These are phyloP conservation scores for Fusarium phyllophilum DNA, from an alignment of 2,329 filamentous ascomycete species.

Conservation along the genomic window DNA sequence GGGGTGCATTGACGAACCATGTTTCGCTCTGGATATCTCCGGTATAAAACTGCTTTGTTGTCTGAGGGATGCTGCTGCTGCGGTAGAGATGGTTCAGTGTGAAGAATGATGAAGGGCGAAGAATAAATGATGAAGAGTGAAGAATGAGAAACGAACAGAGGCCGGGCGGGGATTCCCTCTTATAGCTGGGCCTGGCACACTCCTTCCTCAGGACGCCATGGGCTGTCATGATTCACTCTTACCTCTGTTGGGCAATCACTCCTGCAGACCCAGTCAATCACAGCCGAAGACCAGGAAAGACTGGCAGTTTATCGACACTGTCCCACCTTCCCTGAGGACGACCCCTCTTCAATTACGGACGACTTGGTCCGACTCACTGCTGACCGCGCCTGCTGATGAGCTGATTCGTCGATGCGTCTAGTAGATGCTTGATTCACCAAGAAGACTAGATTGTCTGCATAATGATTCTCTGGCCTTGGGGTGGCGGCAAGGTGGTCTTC, in stretches of 20 bases:
- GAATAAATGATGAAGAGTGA: neutral
- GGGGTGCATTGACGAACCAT: neutral
- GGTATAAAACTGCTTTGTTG: neutral
- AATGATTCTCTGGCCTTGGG: neutral
- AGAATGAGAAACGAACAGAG: neutral
- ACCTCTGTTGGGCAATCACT: neutral
- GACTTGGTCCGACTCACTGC: neutral
- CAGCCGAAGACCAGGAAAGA: neutral
- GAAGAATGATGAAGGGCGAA: neutral
- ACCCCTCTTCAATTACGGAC: neutral
- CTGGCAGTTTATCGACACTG: rapidly evolving
- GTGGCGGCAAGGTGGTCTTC: too few relatives aligned
- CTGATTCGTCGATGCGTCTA: neutral
- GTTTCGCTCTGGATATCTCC: neutral
- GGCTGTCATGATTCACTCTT: neutral
- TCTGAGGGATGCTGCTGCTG: neutral
- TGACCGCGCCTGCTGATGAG: neutral
- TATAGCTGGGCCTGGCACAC: neutral
- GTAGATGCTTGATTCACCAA: neutral
- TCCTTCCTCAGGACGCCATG: neutral
- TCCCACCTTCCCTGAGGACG: neutral
- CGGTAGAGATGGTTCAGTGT: neutral
- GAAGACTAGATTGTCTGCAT: neutral
- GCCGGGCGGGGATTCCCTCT: neutral
- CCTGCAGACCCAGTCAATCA: neutral